These are phyloP conservation scores for Mortierella sp. DNA, from an alignment of 371 early-diverging fungal species.

Conservation along the genomic window DNA sequence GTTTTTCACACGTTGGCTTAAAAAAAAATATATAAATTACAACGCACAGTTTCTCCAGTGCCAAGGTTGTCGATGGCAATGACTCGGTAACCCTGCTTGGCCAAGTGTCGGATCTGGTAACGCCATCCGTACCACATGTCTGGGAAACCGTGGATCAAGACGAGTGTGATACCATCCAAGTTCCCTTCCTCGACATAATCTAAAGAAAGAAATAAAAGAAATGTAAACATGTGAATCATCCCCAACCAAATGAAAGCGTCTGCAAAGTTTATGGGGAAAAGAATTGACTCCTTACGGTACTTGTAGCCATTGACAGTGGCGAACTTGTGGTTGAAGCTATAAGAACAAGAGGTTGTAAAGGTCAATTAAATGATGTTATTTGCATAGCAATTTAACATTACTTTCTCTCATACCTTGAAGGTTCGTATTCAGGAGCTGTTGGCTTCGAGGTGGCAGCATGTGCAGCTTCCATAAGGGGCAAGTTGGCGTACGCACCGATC, in stretches of 20 bases:
- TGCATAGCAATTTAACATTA: neutral
- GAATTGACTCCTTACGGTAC: slow-evolving; percentile 19
- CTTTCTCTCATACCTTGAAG: neutral
- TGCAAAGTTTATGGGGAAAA: too few species aligned
- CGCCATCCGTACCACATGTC: slow-evolving; percentile 83
- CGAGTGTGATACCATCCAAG: slow-evolving; percentile 58
- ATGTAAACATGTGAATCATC: neutral
- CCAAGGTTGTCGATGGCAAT: slow-evolving; percentile 78
- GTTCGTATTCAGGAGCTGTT: slow-evolving; percentile 3
- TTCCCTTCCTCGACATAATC: slow-evolving; percentile 81
- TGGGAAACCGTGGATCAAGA: slow-evolving; percentile 82
- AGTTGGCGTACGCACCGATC: neutral
- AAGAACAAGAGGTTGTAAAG: neutral
- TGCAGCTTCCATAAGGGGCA: neutral
- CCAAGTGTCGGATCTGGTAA: slow-evolving; percentile 77
- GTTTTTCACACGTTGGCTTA: too few species aligned
- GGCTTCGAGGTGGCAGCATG: neutral
- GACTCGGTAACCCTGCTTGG: slow-evolving; percentile 76
- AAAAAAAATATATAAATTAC: too few species aligned
- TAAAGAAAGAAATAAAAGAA: slow-evolving; percentile 15
- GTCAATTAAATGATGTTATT: too few species aligned
- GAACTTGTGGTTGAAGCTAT: slow-evolving; percentile 41
- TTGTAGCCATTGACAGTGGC: slow-evolving; percentile 16
- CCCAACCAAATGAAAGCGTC: too few species aligned
- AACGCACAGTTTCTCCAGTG: slow-evolving; percentile 74